These are phyloP conservation scores for Thozetella sp. DNA, from an alignment of 495 filamentous ascomycete genomes.

Conservation along the genomic window DNA sequence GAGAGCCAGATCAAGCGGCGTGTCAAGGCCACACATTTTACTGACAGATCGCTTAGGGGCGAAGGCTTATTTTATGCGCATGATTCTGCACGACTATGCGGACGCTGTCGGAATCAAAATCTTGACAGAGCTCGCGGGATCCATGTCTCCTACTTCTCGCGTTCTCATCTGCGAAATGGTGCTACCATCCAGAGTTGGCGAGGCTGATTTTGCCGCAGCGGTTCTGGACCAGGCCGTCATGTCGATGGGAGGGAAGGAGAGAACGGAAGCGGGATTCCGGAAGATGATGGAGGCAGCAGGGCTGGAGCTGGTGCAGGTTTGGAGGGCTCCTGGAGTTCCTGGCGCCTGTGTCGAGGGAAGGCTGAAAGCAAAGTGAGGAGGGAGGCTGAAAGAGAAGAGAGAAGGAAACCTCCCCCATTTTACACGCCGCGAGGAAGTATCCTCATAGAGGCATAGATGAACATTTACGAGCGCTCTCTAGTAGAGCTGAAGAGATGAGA, in stretches of 20 bases:
- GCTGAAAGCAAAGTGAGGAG: no score
- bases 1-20: background rate
- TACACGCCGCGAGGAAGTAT: no score
- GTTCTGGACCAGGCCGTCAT: conserved; percentile 27
- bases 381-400: background rate
- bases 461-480: no score
- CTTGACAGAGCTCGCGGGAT: conserved; percentile 12
- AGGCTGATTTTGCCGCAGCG: conserved; percentile 18
- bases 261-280: conserved; percentile 21
- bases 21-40: background rate
- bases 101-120: conserved; percentile 15
- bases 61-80: conserved; percentile 23
- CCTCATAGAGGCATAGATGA: no score
- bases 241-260: conserved; percentile 29
- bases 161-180: conserved; percentile 30
- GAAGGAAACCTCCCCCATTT: no score
- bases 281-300: conserved; percentile 22
- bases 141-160: conserved; percentile 19
- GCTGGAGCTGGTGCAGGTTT: conserved; percentile 28
- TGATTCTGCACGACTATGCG: conserved; percentile 23
- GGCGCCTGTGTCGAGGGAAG: conserved; percentile 17
- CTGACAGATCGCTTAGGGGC: conserved; percentile 9
- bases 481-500: no score
- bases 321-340: conserved; percentile 17
- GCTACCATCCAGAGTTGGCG: conserved; percentile 19